phyloP scores from a whole-genome alignment of 106 monocot species.

The Dendrobium nobile region DNA sequence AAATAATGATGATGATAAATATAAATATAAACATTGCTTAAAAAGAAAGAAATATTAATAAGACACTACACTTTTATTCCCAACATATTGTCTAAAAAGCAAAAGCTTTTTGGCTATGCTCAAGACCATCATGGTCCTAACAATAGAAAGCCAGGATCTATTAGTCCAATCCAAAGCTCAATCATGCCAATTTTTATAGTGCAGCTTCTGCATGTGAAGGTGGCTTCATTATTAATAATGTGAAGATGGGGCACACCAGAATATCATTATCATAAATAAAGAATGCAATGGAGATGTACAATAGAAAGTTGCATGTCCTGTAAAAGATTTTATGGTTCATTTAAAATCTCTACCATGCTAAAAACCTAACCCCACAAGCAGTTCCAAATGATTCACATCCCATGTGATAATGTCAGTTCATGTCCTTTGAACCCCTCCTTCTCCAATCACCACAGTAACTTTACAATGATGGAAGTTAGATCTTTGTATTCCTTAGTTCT shows the following conservation, averaged over 20 bases:
- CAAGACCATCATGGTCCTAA: too few relatives aligned
- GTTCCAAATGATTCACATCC: background rate
- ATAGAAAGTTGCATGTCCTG: background rate
- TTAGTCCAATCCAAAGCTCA: too few relatives aligned
- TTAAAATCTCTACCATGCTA: background rate
- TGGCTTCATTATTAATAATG: too few relatives aligned
- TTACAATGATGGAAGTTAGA: background rate
- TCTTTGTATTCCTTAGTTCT: background rate
- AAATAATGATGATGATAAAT: too few relatives aligned
- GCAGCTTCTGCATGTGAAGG: too few relatives aligned
- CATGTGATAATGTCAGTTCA: background rate
- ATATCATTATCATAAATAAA: background rate
- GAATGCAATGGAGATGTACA: slow-evolving; percentile 6
- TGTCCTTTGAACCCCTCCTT: background rate
- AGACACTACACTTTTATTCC: too few relatives aligned
- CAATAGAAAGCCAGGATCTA: too few relatives aligned
- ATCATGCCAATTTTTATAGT: too few relatives aligned
- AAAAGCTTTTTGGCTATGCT: too few relatives aligned
- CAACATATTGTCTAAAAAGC: too few relatives aligned
- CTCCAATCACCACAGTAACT: slow-evolving; percentile 3
- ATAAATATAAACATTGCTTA: too few relatives aligned
- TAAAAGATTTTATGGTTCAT: background rate
- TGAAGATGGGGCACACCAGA: background rate
- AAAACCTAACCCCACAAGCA: background rate
- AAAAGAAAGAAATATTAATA: too few relatives aligned